Base-by-base conservation (phyloP, 495 filamentous ascomycete genomes). In the Penicillium nucicola region DNA sequence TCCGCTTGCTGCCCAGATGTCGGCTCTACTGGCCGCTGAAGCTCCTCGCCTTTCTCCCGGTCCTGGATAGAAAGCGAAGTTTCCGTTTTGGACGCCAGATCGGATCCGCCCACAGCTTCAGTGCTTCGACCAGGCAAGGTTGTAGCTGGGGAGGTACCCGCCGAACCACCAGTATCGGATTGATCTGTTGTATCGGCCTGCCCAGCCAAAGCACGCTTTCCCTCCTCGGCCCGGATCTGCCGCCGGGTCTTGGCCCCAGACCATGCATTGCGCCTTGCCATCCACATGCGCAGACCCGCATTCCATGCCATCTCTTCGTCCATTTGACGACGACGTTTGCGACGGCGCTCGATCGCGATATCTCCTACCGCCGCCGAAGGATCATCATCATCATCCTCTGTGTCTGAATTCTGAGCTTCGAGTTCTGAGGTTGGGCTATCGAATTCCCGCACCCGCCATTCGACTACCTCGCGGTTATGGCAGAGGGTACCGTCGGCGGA, bases 291-390 rank as follows among this genome's bases (percentile, higher is more conserved):
- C 34, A 98, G 63, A 0, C 93, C 93, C 17, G 81, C 72, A 53
- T 97, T 97, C 88, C 88, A 95, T 14, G 67, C 62, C 77, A 88
- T 82, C 62, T 97, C 92, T 30, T 87, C 86, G 43, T 87, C 78
- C 45, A 87, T 63, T 28, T 69, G 66, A 9, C 71, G 77, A 53
- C 79, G 74, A 53, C 87, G 74, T 51, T 82, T 80, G 45, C 78
- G 74, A 37, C 84, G 82, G 32, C 81, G 75, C 46, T 80, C 67
- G 46, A 70, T 62, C 5, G 74, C 68, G 28, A 54, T 37, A 23
- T 57, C 56, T 6, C 42, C 53, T 11, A 36, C 14, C 15, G 23
- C 9, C 4, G 42, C 36, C 9, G 52, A 33, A 9, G 42, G 39
- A 3, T 51, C 57, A 9, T 65, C 57, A 23, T 18, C 15, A 4